phyloP scores from a whole-genome alignment of 176 grass and related monocot species.

The Zea luxurians region DNA sequence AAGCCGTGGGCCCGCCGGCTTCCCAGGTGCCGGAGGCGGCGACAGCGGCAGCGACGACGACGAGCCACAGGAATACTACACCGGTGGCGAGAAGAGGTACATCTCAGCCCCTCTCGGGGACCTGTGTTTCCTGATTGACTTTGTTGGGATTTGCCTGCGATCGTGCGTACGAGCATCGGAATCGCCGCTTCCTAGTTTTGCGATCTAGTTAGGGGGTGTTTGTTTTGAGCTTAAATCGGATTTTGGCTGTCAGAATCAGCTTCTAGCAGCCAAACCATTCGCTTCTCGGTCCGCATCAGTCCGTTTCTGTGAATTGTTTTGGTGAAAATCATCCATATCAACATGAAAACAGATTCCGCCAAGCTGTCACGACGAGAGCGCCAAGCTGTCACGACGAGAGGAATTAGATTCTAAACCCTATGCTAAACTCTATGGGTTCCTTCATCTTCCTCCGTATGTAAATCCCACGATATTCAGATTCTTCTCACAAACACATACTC shows the following conservation, averaged over 20 bases:
- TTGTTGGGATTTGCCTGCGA: conserved; percentile 14
- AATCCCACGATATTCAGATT: no score
- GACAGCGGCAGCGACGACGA: conserved; percentile 59
- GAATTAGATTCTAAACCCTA: no score
- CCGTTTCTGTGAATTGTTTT: no score
- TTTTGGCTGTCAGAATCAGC: background rate
- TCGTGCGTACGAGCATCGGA: conserved; percentile 22
- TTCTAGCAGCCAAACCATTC: background rate
- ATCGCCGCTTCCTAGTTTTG: background rate
- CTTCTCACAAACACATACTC: no score
- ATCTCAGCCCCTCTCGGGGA: background rate
- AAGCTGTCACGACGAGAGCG: no score
- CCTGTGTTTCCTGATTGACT: background rate
- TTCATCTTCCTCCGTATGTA: no score
- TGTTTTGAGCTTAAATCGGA: background rate
- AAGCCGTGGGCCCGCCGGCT: conserved; percentile 55
- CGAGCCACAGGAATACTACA: conserved; percentile 94
- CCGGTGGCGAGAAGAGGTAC: conserved; percentile 94
- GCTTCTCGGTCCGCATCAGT: no score
- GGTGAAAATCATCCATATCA: no score
- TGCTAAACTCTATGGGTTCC: no score
- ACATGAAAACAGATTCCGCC: no score
- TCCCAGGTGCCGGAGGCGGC: conserved; percentile 43
- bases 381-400: no score
- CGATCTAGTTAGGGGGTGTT: background rate